Evolutionary conservation across 169 alveolate species (phyloP), one percentile per base, ranked within the genome.

Genomic region (Eimeria tenella): DNA sequence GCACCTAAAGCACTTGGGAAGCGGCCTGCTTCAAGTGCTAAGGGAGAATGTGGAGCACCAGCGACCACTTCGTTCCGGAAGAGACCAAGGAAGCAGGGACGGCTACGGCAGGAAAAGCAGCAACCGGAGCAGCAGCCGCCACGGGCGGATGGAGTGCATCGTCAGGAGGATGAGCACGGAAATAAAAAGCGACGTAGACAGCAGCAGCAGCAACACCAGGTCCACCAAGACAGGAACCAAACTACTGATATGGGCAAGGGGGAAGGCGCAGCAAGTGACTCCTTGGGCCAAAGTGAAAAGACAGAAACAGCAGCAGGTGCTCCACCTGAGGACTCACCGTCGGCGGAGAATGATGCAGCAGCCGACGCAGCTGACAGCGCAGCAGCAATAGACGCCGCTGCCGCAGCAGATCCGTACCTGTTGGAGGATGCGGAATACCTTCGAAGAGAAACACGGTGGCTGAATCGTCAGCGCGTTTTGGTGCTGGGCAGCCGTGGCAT

Each of bases 401-500:
- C 73, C 21, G 96, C 94, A 42, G 94, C 94, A 60, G 98, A 98
- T 95, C 99, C 99, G 21, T 98, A 98, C 90, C 87, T 96, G 86
- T 94, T 98, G 68, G 96, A 95, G 73, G 97, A 97, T 56, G 98
- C 98, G 1, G 96, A 95, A n/a, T 98, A 98, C 93, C 93, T 97
- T 68, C 93, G 97, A 93, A 96, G 96, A 63, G 98, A 96, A 79
- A 93, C 97, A 15, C 86, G 94, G 5, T 99, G 99, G 99, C 97
- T 96, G 82, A 98, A 99, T 96, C 98, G 99, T 87, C 98, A 98
- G 94, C 98, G 99, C 96, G 98, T 98, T 13, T 96, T 99, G 94
- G 98, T 99, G 53, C 98, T 99, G 58, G 97, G 99, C 65, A 98
- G 99, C 31, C 97, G 99, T 58, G 99, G 99, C 70, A 98, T 98